Conservation (phyloP, 345 rosid species). For the Jatropha curcas region DNA sequence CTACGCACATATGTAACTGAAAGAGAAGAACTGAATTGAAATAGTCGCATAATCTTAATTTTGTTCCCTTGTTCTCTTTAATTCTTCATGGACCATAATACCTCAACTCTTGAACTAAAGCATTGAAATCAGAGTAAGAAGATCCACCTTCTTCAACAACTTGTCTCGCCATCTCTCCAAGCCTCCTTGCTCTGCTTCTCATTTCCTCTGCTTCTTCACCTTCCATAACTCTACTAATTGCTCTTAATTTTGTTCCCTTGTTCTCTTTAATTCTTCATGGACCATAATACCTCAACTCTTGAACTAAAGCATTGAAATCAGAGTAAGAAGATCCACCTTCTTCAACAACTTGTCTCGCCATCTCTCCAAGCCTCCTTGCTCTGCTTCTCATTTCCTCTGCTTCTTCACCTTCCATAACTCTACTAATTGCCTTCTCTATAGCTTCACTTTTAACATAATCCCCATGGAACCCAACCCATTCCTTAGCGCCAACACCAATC, state of each 20-base stretch:
- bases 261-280: no score
- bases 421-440: slow-evolving; percentile 35
- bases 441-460: slow-evolving; percentile 23
- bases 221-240: slow-evolving; percentile 26
- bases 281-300: slow-evolving; percentile 14
- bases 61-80: no score
- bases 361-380: slow-evolving; percentile 12
- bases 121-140: slow-evolving; percentile 23
- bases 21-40: no score
- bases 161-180: slow-evolving; percentile 23
- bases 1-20: no score
- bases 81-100: neutral
- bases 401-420: slow-evolving; percentile 20
- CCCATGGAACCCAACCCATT: slow-evolving; percentile 16
- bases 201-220: slow-evolving; percentile 16
- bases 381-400: slow-evolving; percentile 18
- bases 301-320: slow-evolving; percentile 21
- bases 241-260: no score
- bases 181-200: slow-evolving; percentile 16
- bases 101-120: slow-evolving; percentile 25
- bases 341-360: slow-evolving; percentile 32
- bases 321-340: slow-evolving; percentile 38
- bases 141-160: slow-evolving; percentile 42
- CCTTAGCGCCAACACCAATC: slow-evolving; percentile 20
- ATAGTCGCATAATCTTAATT: no score